Percentiles rank a stretch among this genome's conserved stretches.
These are phyloP conservation scores for Corynespora cassiicola DNA, from an alignment of 2,329 filamentous ascomycete species.

Conservation along the genomic window DNA sequence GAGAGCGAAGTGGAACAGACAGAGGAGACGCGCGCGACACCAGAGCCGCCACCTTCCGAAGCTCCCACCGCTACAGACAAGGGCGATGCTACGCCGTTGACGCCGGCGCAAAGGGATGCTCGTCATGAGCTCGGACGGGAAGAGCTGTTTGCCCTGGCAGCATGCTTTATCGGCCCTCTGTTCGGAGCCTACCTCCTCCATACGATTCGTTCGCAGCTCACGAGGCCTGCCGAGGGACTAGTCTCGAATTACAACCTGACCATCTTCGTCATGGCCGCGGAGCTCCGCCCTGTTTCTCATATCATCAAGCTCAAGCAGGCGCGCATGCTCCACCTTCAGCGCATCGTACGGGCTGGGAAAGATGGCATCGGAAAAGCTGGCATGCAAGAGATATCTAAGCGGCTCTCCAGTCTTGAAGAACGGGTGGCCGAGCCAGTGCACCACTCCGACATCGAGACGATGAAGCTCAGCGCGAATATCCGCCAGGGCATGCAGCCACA, in stretches of 20 bases:
- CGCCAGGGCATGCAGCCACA: conserved; percentile 76
- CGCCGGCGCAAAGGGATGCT: conserved; percentile 48
- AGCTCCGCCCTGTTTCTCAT: conserved; percentile 83
- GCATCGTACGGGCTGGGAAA: conserved; percentile 60
- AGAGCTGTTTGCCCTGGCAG: conserved; percentile 75
- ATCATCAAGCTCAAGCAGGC: conserved; percentile 80
- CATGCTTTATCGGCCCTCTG: conserved; percentile 80
- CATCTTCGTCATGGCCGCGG: conserved; percentile 86
- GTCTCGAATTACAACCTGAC: conserved; percentile 93
- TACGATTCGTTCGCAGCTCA: conserved; percentile 78
- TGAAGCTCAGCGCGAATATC: conserved; percentile 60
- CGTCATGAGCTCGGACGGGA: conserved; percentile 72
- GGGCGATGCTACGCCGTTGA: conserved; percentile 4
- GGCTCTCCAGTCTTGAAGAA: conserved; percentile 74
- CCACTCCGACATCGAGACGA: conserved; percentile 44
- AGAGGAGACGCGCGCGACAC: no score
- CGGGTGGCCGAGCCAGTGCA: conserved; percentile 55
- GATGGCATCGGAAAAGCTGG: conserved; percentile 22
- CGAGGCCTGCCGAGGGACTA: conserved; percentile 81
- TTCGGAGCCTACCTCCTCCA: conserved; percentile 86
- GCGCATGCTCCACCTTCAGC: conserved; percentile 82
- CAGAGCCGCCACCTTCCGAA: conserved; percentile 11
- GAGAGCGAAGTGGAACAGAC: conserved; percentile 26
- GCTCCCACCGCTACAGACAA: conserved; percentile 11
- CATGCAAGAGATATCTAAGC: conserved; percentile 57